Evolutionary conservation across 495 filamentous ascomycete genomes (phyloP).

Genomic region (Penicillium atrosanguineum): DNA sequence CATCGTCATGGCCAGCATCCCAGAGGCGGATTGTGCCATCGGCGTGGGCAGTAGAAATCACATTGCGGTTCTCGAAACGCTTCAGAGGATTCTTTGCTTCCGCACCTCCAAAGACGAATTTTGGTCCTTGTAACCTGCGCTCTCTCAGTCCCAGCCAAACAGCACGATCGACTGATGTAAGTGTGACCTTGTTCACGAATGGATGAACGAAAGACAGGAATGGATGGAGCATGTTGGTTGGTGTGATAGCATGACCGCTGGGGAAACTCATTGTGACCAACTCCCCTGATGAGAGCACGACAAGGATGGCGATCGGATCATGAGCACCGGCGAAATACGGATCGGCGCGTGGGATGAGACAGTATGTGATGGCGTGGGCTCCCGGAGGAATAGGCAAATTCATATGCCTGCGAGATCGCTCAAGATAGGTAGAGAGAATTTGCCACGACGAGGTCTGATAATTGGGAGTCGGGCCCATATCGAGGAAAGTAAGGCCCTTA

Average conservation of each 20-base stretch:
- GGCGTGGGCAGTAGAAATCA: conserved; percentile 78
- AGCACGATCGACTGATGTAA: conserved; percentile 68
- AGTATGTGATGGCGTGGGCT: conserved; percentile 77
- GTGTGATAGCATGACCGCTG: conserved; percentile 81
- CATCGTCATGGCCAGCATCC: conserved; percentile 87
- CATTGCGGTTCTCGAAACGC: conserved; percentile 74
- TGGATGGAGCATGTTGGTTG: conserved; percentile 86
- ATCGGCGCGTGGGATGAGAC: conserved; percentile 72
- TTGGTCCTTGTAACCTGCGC: conserved; percentile 66
- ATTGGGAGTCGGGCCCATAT: conserved; percentile 82
- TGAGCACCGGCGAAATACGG: conserved; percentile 85
- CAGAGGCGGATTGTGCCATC: conserved; percentile 86
- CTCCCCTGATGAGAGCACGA: conserved; percentile 80
- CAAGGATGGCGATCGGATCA: conserved; percentile 83
- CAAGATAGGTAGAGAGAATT: conserved; percentile 70
- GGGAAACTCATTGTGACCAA: conserved; percentile 86
- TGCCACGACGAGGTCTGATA: conserved; percentile 92
- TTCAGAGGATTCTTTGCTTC: conserved; percentile 64
- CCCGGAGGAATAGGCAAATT: conserved; percentile 77
- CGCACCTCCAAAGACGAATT: conserved; percentile 72
- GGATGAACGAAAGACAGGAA: conserved; percentile 84
- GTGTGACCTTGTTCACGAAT: conserved; percentile 66
- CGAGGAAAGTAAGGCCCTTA: conserved; percentile 81
- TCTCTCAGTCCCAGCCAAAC: conserved; percentile 90
- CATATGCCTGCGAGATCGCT: conserved; percentile 62